Percentiles rank a stretch among this genome's conserved stretches.
These are phyloP conservation scores for Trichoderma asperellum DNA, from an alignment of 2,329 filamentous ascomycete genomes.

Conservation along the genomic window DNA sequence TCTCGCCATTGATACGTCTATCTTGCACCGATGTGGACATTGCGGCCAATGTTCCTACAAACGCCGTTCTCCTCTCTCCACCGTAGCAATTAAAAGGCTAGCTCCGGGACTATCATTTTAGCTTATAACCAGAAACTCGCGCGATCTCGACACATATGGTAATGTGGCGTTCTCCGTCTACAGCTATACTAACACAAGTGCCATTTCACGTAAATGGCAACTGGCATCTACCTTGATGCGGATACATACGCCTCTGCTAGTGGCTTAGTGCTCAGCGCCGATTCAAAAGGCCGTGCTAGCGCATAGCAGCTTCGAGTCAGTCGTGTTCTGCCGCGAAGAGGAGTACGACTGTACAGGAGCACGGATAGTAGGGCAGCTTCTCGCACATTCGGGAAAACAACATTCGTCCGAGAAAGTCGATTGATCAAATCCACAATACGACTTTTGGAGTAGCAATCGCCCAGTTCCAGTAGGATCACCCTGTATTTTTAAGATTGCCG, in stretches of 20 bases:
- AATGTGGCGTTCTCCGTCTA: neutral
- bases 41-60: neutral
- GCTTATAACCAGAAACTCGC: constrained; percentile 10
- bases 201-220: neutral
- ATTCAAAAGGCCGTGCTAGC: neutral
- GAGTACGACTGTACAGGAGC: neutral
- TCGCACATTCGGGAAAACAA: constrained; percentile 10
- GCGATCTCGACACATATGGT: constrained; percentile 12
- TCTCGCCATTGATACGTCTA: neutral
- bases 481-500: constrained; percentile 18
- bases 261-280: neutral
- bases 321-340: neutral
- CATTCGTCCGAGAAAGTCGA: neutral
- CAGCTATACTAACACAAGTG: neutral
- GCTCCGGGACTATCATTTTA: neutral
- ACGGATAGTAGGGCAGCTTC: neutral
- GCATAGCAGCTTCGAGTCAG: constrained; percentile 16
- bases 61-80: neutral
- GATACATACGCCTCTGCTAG: constrained; percentile 1
- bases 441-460: neutral
- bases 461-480: neutral
- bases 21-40: neutral
- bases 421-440: constrained; percentile 12
- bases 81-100: neutral
- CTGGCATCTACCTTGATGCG: constrained; percentile 7